phyloP scores from a whole-genome alignment of 805 yeast species.

The Yarrowia alimentaria region DNA sequence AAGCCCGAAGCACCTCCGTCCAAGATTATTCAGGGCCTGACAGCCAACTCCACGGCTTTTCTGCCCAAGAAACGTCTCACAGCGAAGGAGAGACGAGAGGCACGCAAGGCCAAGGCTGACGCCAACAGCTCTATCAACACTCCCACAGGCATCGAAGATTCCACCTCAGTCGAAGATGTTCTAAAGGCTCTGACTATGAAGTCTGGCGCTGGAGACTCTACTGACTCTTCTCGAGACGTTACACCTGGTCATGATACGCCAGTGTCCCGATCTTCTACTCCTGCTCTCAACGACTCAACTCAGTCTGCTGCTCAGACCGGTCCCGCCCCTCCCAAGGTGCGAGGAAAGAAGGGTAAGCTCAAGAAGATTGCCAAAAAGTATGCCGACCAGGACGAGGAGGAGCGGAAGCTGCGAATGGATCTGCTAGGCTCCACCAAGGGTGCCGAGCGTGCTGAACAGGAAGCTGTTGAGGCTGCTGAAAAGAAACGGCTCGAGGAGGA shows the following conservation, averaged over 20 bases:
- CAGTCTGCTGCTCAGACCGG: constrained; percentile 1
- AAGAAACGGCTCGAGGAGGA: constrained; percentile 43
- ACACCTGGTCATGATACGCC: constrained; percentile 16
- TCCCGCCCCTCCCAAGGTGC: constrained; percentile 42
- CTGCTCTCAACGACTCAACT: constrained; percentile 6
- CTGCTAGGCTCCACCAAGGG: constrained; percentile 80
- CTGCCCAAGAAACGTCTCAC: constrained; percentile 29
- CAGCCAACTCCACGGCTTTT: not conserved
- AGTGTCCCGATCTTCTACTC: not conserved
- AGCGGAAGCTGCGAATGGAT: constrained; percentile 68
- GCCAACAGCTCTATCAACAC: constrained; percentile 17
- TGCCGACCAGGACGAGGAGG: constrained; percentile 90
- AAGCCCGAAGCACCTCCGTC: constrained; percentile 31
- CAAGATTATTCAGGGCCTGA: constrained; percentile 20
- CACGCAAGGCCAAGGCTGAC: constrained; percentile 27
- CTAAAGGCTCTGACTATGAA: constrained; percentile 36
- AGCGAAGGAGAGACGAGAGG: constrained; percentile 32
- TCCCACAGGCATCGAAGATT: constrained; percentile 26
- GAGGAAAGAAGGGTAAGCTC: constrained; percentile 83
- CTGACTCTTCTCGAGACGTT: constrained; percentile 1
- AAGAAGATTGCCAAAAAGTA: constrained; percentile 82
- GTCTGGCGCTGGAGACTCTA: not conserved
- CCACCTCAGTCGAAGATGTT: constrained; percentile 32
- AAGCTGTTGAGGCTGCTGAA: constrained; percentile 40
- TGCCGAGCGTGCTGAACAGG: constrained; percentile 42